A percentile compares a stretch with the other conserved stretches of the same genome.
phyloP scores from a whole-genome alignment of 2,329 filamentous ascomycete species.

The Biscogniauxia marginata region DNA sequence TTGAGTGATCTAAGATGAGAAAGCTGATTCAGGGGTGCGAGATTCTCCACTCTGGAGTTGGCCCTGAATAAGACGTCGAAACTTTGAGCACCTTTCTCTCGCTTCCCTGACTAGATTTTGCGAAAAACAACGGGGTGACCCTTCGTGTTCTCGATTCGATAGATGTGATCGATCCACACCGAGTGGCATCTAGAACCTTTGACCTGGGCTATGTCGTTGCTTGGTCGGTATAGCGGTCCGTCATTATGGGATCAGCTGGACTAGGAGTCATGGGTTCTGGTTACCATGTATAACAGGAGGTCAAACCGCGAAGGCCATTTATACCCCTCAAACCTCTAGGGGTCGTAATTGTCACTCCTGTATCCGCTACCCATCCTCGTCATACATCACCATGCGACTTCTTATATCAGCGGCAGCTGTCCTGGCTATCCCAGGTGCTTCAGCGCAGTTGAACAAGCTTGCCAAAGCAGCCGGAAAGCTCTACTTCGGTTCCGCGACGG shows the following conservation, averaged over 20 bases:
- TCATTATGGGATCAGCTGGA: background rate
- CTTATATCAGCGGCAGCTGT: slow-evolving; percentile 6
- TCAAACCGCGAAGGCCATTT: background rate
- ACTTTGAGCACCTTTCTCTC: background rate
- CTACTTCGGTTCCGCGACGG: slow-evolving; percentile 66
- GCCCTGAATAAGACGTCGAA: background rate
- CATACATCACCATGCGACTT: slow-evolving; percentile 2
- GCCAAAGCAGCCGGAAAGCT: slow-evolving; percentile 54
- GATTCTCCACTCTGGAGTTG: background rate
- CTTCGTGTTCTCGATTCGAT: background rate
- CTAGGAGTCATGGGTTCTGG: background rate
- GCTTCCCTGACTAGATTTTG: background rate
- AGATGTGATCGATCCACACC: background rate
- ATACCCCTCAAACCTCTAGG: background rate
- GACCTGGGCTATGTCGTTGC: background rate
- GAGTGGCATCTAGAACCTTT: background rate
- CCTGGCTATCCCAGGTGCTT: slow-evolving; percentile 17
- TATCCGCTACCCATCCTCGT: background rate
- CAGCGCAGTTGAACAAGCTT: slow-evolving; percentile 47
- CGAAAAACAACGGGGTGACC: background rate
- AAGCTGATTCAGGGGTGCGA: background rate
- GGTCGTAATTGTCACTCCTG: background rate
- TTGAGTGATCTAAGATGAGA: background rate
- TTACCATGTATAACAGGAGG: background rate
- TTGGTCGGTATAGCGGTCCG: background rate